Evolutionary conservation across 2,329 filamentous ascomycete species (phyloP), one percentile per base, ranked within the genome.

Genomic region (Penicillium sp.): DNA sequence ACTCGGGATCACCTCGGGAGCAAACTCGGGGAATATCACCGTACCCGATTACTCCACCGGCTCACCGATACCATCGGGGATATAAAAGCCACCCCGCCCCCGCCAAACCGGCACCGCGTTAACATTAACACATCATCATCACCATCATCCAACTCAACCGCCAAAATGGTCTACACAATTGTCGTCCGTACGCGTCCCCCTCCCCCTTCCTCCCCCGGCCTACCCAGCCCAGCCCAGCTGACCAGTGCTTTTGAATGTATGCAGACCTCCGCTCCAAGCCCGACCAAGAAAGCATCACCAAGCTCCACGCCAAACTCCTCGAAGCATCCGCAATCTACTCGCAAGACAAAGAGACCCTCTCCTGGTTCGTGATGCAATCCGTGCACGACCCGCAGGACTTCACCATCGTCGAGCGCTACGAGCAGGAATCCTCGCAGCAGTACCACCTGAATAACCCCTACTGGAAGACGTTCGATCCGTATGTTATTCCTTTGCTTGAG

Each of bases 321-420:
- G 88, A 91, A 71, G 88, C 88, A n/a, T 86, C 86, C 55, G 81
- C 84, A 58, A 81, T 91, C 59, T 91, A 91, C 76, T 84, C 81
- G 60, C 79, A 88, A 60, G 88, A 91, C 76, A 84, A 83, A 67
- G 88, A 91, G 77, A 90, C 83, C 0, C 67, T 87, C 54, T 82
- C 79, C 42, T 91, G 88, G 88, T 85, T 89, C 72, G 88, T 91
- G 59, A 91, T 91, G 88, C 88, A 91, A 76, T 86, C 87, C 65
- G 81, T 85, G 54, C 79, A 83, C 64, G 88, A 91, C 70, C 80
- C 81, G 40, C 80, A 87, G 54, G 84, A 86, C 46, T 91, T 91
- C 73, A 89, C 86, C 44, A 89, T 91, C 64, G 87, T 91, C 43
- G 88, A 91, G 76, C 79, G 88, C 28, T 91, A 90, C 72, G 81